Percentiles rank a stretch among this genome's conserved stretches.
phyloP scores from a whole-genome alignment of 2,329 filamentous ascomycete species.

The Mycosphaerella arachidis region DNA sequence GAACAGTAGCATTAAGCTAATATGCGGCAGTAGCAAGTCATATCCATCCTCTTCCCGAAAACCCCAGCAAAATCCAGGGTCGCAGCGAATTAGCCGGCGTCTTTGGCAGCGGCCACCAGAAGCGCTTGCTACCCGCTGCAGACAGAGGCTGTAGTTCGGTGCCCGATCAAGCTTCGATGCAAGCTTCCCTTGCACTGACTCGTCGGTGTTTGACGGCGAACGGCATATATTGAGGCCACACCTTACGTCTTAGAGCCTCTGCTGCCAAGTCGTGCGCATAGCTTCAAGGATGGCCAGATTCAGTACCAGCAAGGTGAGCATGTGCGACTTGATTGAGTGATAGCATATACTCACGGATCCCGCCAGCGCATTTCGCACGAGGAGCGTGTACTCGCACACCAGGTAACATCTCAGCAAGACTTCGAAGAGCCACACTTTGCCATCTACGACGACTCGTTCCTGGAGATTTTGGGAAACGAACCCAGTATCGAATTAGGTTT shows the following conservation, averaged over 20 bases:
- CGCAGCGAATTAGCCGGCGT: no score
- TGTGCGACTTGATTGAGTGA: neutral
- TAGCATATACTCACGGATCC: neutral
- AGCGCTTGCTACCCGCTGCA: no score
- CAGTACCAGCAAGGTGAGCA: slow-evolving; percentile 17
- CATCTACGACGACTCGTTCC: slow-evolving; percentile 27
- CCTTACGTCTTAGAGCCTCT: slow-evolving; percentile 1
- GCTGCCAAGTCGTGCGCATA: neutral
- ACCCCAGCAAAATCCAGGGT: no score
- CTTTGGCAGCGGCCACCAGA: no score
- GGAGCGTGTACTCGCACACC: slow-evolving; percentile 7
- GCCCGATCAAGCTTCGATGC: neutral
- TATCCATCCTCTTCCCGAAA: no score
- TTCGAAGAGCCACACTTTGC: slow-evolving; percentile 23
- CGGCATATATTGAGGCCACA: neutral
- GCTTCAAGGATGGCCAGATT: slow-evolving; percentile 12
- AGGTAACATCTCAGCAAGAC: slow-evolving; percentile 11
- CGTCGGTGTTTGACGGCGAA: slow-evolving; percentile 8
- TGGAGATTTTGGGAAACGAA: slow-evolving; percentile 22
- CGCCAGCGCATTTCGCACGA: slow-evolving; percentile 14
- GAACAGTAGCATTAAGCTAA: no score
- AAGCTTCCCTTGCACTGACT: neutral
- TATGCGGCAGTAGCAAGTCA: no score
- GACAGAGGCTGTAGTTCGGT: neutral
- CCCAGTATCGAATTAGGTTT: slow-evolving; percentile 22